Conservation (phyloP, 2,329 filamentous ascomycete species). For the Hawksworthiomyces lignivorus region DNA sequence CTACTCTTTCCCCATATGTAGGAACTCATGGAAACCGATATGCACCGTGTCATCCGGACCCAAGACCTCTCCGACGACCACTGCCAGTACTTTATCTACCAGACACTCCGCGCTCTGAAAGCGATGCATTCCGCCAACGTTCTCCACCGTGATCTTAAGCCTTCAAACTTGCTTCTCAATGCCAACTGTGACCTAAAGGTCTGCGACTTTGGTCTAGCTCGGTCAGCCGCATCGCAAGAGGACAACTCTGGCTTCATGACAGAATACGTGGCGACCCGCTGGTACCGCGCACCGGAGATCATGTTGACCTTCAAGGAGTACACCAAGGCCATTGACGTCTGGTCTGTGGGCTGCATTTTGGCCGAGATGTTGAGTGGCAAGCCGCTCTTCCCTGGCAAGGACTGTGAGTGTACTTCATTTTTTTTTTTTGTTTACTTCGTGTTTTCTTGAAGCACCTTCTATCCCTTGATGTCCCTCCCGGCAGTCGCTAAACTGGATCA, state of each 20-base stretch:
- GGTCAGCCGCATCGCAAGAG: constrained; percentile 92
- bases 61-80: constrained; percentile 98
- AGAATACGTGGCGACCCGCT: constrained; percentile 97
- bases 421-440: background rate
- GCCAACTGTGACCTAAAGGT: constrained; percentile 99
- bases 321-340: constrained; percentile 98
- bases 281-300: constrained; percentile 98
- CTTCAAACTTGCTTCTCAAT: constrained; percentile 92
- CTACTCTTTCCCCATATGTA: too few relatives aligned
- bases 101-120: constrained; percentile 93
- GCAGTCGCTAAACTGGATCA: too few relatives aligned
- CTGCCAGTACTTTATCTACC: constrained; percentile 99
- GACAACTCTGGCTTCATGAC: constrained; percentile 99
- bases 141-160: constrained; percentile 93
- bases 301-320: constrained; percentile 99
- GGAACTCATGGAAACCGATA: constrained; percentile 99
- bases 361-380: constrained; percentile 99
- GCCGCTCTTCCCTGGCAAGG: constrained; percentile 95
- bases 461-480: too few relatives aligned
- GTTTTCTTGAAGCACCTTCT: too few relatives aligned
- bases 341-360: constrained; percentile 96
- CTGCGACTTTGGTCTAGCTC: constrained; percentile 93
- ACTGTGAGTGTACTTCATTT: constrained; percentile 57
- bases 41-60: constrained; percentile 97
- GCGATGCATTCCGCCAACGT: constrained; percentile 99